These are phyloP conservation scores for Fusarium acutatum DNA, from an alignment of 2,329 filamentous ascomycete genomes.

Conservation along the genomic window DNA sequence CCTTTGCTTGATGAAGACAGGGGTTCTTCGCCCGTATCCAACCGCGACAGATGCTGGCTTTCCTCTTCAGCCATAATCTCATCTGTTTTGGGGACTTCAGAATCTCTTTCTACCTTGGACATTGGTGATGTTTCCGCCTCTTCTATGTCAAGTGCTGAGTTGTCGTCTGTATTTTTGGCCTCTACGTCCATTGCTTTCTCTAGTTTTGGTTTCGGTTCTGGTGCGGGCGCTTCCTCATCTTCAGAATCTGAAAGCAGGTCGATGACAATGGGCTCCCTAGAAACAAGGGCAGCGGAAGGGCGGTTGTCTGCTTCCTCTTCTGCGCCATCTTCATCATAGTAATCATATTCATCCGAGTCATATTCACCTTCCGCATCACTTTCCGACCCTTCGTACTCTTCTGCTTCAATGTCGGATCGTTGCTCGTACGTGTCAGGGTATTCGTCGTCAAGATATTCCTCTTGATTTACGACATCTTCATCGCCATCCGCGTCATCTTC, in stretches of 20 bases:
- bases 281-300: conserved; percentile 16
- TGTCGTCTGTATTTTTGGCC: neutral
- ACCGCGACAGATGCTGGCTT: neutral
- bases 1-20: neutral
- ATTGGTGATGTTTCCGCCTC: neutral
- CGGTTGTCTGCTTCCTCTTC: conserved; percentile 29
- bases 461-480: conserved; percentile 37
- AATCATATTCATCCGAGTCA: conserved; percentile 41
- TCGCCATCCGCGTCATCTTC: conserved; percentile 40
- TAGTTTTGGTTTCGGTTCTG: conserved; percentile 1
- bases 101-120: neutral
- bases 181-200: neutral
- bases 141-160: neutral
- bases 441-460: conserved; percentile 25
- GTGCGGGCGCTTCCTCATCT: conserved; percentile 48
- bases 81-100: neutral
- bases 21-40: neutral
- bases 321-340: conserved; percentile 34
- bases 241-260: conserved; percentile 58
- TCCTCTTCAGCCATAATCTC: neutral
- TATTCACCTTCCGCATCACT: conserved; percentile 43
- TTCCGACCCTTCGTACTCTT: conserved; percentile 41
- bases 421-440: conserved; percentile 30
- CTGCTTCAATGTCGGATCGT: conserved; percentile 16
- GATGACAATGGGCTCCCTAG: conserved; percentile 54